Evolutionary conservation across 352 stramenopile genomes (phyloP).

Genomic region (Pythium periplocum): DNA sequence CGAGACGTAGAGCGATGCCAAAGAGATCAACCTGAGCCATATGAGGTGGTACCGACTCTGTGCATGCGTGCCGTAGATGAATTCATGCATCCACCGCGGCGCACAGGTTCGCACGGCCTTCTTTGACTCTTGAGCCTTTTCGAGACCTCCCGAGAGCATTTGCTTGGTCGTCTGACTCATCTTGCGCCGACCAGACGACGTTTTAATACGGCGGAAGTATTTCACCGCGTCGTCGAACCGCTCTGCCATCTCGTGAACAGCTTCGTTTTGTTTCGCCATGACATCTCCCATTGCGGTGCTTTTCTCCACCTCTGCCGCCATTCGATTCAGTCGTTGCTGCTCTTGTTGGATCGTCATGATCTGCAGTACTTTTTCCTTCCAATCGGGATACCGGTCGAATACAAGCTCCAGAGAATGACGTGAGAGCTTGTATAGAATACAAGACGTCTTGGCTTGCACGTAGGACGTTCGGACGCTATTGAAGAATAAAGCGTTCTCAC

Average conservation of each 20-base stretch:
- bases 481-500: slow-evolving; percentile 62
- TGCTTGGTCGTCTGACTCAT: slow-evolving; percentile 6
- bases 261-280: slow-evolving; percentile 28
- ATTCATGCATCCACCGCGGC: slow-evolving; percentile 3
- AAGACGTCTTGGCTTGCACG: slow-evolving; percentile 53
- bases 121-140: slow-evolving; percentile 4
- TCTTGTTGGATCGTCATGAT: slow-evolving; percentile 58
- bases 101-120: background rate
- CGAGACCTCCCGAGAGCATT: background rate
- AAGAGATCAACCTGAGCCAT: slow-evolving; percentile 41
- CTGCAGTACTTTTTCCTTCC: slow-evolving; percentile 64
- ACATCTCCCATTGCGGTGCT: slow-evolving; percentile 20
- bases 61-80: slow-evolving; percentile 25
- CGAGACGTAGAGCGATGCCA: slow-evolving; percentile 34
- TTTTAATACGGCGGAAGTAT: slow-evolving; percentile 25
- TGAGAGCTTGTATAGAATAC: slow-evolving; percentile 68
- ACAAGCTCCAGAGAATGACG: slow-evolving; percentile 58
- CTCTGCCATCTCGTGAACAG: slow-evolving; percentile 26
- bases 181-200: slow-evolving; percentile 8
- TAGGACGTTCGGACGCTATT: slow-evolving; percentile 53
- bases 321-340: slow-evolving; percentile 37
- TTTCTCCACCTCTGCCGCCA: slow-evolving; percentile 34
- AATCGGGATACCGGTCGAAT: slow-evolving; percentile 62
- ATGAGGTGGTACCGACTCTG: slow-evolving; percentile 42
- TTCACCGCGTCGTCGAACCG: slow-evolving; percentile 34